These are phyloP conservation scores for Colletotrichum sp. DNA, from an alignment of 2,329 filamentous ascomycete species.

Conservation along the genomic window DNA sequence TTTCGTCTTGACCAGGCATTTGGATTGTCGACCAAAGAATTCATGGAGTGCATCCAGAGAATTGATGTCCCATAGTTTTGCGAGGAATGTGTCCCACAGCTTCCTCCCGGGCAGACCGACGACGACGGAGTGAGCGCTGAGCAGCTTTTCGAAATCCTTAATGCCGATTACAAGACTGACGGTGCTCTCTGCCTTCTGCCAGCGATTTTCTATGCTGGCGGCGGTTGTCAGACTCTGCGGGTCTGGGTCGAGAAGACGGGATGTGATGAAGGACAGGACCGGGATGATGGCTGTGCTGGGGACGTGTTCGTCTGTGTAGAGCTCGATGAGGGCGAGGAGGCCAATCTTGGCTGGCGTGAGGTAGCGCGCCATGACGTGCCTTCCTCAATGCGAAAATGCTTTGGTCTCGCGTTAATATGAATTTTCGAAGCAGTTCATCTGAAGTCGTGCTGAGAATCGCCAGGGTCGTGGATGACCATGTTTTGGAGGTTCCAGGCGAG, in stretches of 20 bases:
- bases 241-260: slow-evolving; percentile 64
- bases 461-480: background rate
- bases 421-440: background rate
- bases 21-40: slow-evolving; percentile 69
- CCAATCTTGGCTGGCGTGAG: slow-evolving; percentile 89
- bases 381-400: background rate
- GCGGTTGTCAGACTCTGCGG: slow-evolving; percentile 32
- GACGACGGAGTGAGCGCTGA: slow-evolving; percentile 55
- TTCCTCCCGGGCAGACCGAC: slow-evolving; percentile 72
- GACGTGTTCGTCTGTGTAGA: slow-evolving; percentile 77
- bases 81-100: slow-evolving; percentile 88
- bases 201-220: slow-evolving; percentile 35
- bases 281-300: slow-evolving; percentile 74
- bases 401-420: background rate
- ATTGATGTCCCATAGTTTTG: slow-evolving; percentile 82
- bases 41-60: slow-evolving; percentile 80
- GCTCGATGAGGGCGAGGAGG: slow-evolving; percentile 77
- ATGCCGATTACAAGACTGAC: slow-evolving; percentile 60
- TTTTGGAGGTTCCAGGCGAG: background rate
- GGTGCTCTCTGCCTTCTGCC: slow-evolving; percentile 53
- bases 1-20: slow-evolving; percentile 65
- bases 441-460: background rate
- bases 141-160: slow-evolving; percentile 63
- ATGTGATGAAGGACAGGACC: slow-evolving; percentile 79
- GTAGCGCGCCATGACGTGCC: slow-evolving; percentile 71